Conservation (phyloP, 768 basidiomycete genomes). For the Phaeolepiota aurea region DNA sequence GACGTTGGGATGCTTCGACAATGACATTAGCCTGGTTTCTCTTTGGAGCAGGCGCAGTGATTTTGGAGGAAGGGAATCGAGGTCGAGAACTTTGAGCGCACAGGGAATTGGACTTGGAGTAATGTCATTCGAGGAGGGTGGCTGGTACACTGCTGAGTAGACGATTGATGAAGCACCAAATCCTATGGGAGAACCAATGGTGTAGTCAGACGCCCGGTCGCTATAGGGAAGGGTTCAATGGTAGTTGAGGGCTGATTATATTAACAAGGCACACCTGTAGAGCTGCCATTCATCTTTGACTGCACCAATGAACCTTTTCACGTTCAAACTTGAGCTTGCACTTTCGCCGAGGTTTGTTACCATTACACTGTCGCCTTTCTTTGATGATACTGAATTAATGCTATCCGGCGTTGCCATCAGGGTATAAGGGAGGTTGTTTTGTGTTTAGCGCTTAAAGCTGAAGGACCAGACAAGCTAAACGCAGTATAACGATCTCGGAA, state of each 20-base stretch:
- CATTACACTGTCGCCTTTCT: background rate
- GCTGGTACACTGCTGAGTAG: conserved; percentile 65
- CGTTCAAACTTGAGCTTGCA: background rate
- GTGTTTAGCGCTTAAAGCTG: too few relatives aligned
- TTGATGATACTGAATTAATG: background rate
- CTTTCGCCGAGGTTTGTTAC: background rate
- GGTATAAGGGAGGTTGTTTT: too few relatives aligned
- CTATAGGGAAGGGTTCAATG: conserved; percentile 24
- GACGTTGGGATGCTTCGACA: conserved; percentile 90
- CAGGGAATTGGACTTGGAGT: conserved; percentile 44
- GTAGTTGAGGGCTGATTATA: conserved; percentile 1
- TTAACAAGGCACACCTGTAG: conserved; percentile 49
- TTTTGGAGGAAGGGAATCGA: conserved; percentile 66
- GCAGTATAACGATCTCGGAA: too few relatives aligned
- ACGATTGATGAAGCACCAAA: conserved; percentile 92
- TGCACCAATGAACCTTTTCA: conserved; percentile 58
- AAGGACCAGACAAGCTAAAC: too few relatives aligned
- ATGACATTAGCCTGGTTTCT: conserved; percentile 88
- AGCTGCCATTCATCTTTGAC: conserved; percentile 81
- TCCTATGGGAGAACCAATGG: conserved; percentile 70
- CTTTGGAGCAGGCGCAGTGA: conserved; percentile 69
- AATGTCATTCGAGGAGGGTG: conserved; percentile 7
- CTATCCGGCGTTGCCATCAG: background rate
- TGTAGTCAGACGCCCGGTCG: conserved; percentile 65
- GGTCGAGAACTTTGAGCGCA: conserved; percentile 85